Conservation (phyloP, 257 asterid genomes). For the Penstemon newberryi region DNA sequence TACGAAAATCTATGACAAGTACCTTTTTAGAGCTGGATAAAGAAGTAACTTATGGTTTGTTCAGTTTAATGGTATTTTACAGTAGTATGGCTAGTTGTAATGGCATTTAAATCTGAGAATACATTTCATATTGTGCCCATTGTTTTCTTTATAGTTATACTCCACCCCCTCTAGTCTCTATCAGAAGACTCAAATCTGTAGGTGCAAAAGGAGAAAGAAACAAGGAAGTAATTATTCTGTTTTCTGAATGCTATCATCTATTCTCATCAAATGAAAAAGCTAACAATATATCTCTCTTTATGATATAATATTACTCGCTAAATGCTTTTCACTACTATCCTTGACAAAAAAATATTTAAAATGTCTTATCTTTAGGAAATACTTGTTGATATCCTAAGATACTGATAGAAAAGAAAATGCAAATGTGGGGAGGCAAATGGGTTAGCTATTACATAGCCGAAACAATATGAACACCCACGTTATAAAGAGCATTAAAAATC, state of each 20-base stretch:
- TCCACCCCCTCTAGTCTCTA: not conserved
- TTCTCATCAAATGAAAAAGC: not conserved
- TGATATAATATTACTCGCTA: no score
- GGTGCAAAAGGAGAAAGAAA: not conserved
- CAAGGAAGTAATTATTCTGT: not conserved
- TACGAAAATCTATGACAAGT: conserved; percentile 1
- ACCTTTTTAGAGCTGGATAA: conserved; percentile 2
- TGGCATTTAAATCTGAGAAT: not conserved
- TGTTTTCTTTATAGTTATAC: not conserved
- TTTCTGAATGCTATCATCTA: conserved; percentile 1
- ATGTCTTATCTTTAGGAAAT: conserved; percentile 9
- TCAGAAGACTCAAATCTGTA: not conserved
- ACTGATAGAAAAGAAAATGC: not conserved
- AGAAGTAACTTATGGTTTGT: conserved; percentile 13
- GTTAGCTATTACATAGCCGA: conserved; percentile 10
- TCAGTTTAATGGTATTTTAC: not conserved
- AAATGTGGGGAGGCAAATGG: not conserved
- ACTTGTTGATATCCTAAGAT: not conserved
- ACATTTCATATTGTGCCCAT: not conserved
- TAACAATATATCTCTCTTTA: not conserved
- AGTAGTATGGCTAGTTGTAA: not conserved
- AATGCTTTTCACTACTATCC: conserved; percentile 16
- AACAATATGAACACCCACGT: not conserved
- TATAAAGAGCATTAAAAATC: not conserved
- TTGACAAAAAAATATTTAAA: conserved; percentile 8